Conservation (phyloP, 192 early-diverging fungal genomes). For the Coemansia guatemalensis region DNA sequence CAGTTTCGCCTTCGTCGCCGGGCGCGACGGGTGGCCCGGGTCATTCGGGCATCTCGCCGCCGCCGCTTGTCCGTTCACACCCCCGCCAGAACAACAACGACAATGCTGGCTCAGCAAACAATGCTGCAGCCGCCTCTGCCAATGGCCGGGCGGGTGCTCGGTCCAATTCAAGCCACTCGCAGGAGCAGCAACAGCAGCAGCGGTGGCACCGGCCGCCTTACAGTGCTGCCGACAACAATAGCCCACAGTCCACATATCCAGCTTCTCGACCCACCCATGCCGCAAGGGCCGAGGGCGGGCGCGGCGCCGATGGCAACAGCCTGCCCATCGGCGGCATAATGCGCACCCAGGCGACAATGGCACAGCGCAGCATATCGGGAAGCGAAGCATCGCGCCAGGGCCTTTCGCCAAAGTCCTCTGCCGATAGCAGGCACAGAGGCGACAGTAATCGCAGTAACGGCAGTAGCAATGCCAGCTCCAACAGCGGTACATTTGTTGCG, state of each 20-base stretch:
- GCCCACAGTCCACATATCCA: constrained; percentile 6
- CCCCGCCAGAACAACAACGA: constrained; percentile 15
- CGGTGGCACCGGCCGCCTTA: constrained; percentile 7
- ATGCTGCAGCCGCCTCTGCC: background rate
- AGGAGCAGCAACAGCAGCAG: constrained; percentile 12
- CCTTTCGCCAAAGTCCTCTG: constrained; percentile 14
- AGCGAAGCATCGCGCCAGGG: constrained; percentile 16
- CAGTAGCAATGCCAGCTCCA: background rate
- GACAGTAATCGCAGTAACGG: constrained; percentile 11
- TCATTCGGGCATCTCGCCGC: constrained; percentile 9
- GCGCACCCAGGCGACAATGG: constrained; percentile 20
- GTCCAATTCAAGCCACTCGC: constrained; percentile 14
- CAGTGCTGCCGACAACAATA: constrained; percentile 17
- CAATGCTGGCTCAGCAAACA: constrained; percentile 9
- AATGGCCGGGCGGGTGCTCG: background rate
- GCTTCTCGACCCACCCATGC: constrained; percentile 8
- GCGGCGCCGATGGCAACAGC: constrained; percentile 11
- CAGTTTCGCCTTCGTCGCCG: constrained; percentile 7
- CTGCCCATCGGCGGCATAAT: constrained; percentile 42
- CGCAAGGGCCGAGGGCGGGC: background rate
- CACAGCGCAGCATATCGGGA: constrained; percentile 7
- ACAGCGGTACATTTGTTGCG: constrained; percentile 1
- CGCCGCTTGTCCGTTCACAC: constrained; percentile 14
- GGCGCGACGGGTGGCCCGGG: background rate
- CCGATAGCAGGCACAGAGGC: constrained; percentile 1